phyloP scores from a whole-genome alignment of 352 stramenopile genomes.

The Globisporangium nodosum region DNA sequence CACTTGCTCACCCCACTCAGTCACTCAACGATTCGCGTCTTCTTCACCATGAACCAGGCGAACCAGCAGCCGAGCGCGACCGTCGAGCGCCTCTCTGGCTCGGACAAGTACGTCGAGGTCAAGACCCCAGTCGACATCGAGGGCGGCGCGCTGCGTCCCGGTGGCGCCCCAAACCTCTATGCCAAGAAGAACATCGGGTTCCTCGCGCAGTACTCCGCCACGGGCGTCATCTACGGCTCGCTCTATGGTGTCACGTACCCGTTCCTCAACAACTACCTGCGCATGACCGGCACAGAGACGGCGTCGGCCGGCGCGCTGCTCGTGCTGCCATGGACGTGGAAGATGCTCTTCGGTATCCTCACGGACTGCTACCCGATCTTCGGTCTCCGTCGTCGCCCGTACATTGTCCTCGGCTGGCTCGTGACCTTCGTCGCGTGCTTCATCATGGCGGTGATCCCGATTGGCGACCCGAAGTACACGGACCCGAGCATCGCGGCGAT shows the following conservation, averaged over 20 bases:
- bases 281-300: slow-evolving; percentile 35
- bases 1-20: too few species aligned
- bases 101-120: too few species aligned
- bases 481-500: slow-evolving; percentile 31
- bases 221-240: slow-evolving; percentile 41
- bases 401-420: slow-evolving; percentile 61
- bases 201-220: slow-evolving; percentile 38
- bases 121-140: slow-evolving; percentile 14
- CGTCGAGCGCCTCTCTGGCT: too few species aligned
- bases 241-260: slow-evolving; percentile 40
- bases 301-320: slow-evolving; percentile 25
- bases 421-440: slow-evolving; percentile 27
- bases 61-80: too few species aligned
- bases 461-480: slow-evolving; percentile 55
- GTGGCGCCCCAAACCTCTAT: slow-evolving; percentile 20
- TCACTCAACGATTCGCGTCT: too few species aligned
- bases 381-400: slow-evolving; percentile 35
- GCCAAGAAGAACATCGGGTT: slow-evolving; percentile 41
- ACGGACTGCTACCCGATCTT: slow-evolving; percentile 35
- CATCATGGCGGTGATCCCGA: slow-evolving; percentile 27
- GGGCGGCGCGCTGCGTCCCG: slow-evolving; percentile 33
- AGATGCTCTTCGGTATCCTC: slow-evolving; percentile 47
- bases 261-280: slow-evolving; percentile 50
- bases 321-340: slow-evolving; percentile 44
- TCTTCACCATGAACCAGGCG: too few species aligned